Conservation (phyloP, 2,329 filamentous ascomycete species). For the Fusarium zealandicum region DNA sequence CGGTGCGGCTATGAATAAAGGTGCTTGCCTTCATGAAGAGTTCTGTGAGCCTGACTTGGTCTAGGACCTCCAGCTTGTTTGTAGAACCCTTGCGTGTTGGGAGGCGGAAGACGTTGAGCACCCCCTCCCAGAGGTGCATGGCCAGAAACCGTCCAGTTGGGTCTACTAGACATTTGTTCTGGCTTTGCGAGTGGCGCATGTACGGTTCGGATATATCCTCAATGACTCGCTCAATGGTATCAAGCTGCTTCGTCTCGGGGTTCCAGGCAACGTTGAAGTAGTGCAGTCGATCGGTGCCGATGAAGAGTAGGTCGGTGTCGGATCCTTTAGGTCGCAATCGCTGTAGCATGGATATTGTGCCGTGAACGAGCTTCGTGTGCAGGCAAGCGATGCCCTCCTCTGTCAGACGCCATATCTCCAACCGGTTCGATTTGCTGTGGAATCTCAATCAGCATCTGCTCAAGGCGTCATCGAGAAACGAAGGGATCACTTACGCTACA, state of each 20-base stretch:
- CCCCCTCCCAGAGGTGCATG: slow-evolving; percentile 67
- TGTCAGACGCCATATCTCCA: slow-evolving; percentile 81
- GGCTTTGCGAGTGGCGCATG: slow-evolving; percentile 80
- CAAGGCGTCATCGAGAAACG: slow-evolving; percentile 19
- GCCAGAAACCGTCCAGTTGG: slow-evolving; percentile 71
- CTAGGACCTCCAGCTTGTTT: slow-evolving; percentile 57
- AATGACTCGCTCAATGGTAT: slow-evolving; percentile 60
- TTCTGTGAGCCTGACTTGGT: slow-evolving; percentile 64
- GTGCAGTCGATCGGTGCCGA: slow-evolving; percentile 87
- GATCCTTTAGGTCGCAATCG: slow-evolving; percentile 78
- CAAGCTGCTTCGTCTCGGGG: slow-evolving; percentile 56
- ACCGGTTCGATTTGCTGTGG: slow-evolving; percentile 78
- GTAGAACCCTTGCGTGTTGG: slow-evolving; percentile 54
- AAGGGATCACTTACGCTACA: slow-evolving; percentile 72
- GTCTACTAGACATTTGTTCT: slow-evolving; percentile 84
- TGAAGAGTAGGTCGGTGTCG: slow-evolving; percentile 83
- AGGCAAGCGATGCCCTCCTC: slow-evolving; percentile 70
- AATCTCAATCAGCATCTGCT: slow-evolving; percentile 41
- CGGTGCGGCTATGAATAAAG: slow-evolving; percentile 65
- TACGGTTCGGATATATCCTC: slow-evolving; percentile 64
- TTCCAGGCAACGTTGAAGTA: slow-evolving; percentile 95
- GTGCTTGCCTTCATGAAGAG: slow-evolving; percentile 66
- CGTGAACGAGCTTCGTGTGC: slow-evolving; percentile 77
- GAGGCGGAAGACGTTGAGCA: slow-evolving; percentile 63
- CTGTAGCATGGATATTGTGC: slow-evolving; percentile 85